Conservation (phyloP, 139 green algal species). For the Picochlorum sp. region DNA sequence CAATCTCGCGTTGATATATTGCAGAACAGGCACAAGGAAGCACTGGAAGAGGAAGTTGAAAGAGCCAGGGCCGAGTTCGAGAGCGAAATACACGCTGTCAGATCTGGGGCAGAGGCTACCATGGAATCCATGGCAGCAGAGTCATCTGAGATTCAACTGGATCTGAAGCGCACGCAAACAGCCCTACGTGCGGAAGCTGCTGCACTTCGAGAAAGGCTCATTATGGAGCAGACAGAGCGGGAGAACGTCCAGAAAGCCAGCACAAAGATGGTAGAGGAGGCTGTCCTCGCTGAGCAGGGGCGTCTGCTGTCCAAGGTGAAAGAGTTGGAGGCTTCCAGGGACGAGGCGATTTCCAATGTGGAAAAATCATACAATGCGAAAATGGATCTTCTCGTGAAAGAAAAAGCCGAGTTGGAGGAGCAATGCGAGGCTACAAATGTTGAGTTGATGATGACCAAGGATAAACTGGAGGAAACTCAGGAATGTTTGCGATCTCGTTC, state of each 20-base stretch:
- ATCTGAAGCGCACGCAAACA: conserved; percentile 1
- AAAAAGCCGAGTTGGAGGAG: neutral
- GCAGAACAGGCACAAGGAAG: neutral
- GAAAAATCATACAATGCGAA: conserved; percentile 5
- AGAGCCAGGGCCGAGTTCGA: neutral
- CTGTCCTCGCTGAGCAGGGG: neutral
- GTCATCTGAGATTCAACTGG: conserved; percentile 6
- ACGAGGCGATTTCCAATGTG: neutral
- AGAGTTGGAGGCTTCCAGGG: neutral
- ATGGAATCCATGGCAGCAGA: conserved; percentile 5
- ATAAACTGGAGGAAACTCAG: no score
- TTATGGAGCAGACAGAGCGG: neutral
- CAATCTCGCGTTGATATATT: no score
- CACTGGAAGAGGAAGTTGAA: neutral
- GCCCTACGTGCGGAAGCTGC: neutral
- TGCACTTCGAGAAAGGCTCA: conserved; percentile 6
- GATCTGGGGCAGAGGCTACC: neutral
- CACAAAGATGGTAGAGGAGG: neutral
- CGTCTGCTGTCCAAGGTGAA: neutral
- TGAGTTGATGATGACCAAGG: no score
- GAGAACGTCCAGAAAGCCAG: neutral
- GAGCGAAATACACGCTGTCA: neutral
- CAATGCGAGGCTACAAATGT: no score
- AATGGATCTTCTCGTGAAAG: conserved; percentile 8
- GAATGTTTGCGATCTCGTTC: no score